These are phyloP conservation scores for Morella rubra DNA, from an alignment of 306 rosid species.

Conservation along the genomic window DNA sequence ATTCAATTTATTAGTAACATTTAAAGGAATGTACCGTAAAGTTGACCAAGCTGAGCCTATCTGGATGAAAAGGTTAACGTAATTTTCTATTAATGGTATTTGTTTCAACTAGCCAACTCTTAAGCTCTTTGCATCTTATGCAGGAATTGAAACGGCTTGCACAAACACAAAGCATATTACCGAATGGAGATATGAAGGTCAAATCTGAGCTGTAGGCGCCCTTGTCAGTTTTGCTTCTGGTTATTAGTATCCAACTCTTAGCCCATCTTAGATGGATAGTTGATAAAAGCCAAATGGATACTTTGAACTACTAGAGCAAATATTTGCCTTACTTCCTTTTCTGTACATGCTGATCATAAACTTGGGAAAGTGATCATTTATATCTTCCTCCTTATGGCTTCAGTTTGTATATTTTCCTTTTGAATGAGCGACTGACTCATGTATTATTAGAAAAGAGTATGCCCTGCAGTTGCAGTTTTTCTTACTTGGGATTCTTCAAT, in stretches of 20 bases:
- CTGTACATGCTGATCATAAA: neutral
- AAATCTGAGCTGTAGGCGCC: conserved; percentile 54
- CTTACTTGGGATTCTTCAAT: neutral
- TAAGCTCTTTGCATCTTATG: conserved; percentile 25
- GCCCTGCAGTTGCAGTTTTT: neutral
- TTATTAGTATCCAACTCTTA: conserved; percentile 1
- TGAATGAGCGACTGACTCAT: neutral
- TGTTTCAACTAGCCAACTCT: neutral
- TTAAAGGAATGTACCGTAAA: neutral
- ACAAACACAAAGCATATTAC: conserved; percentile 66
- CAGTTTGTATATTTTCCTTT: neutral
- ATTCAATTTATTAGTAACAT: neutral
- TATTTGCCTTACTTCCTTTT: neutral
- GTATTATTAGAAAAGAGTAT: neutral
- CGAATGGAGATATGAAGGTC: conserved; percentile 86
- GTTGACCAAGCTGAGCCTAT: neutral
- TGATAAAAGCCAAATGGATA: conserved; percentile 5
- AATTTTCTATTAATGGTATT: neutral
- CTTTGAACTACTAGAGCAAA: neutral
- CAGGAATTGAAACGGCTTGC: conserved; percentile 81
- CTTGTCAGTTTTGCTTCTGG: conserved; percentile 11
- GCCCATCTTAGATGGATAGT: conserved; percentile 12
- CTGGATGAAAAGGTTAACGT: neutral
- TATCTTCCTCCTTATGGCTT: neutral
- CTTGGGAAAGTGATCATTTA: neutral